phyloP scores from a whole-genome alignment of 495 filamentous ascomycete species.

The Xylaria nigripes region DNA sequence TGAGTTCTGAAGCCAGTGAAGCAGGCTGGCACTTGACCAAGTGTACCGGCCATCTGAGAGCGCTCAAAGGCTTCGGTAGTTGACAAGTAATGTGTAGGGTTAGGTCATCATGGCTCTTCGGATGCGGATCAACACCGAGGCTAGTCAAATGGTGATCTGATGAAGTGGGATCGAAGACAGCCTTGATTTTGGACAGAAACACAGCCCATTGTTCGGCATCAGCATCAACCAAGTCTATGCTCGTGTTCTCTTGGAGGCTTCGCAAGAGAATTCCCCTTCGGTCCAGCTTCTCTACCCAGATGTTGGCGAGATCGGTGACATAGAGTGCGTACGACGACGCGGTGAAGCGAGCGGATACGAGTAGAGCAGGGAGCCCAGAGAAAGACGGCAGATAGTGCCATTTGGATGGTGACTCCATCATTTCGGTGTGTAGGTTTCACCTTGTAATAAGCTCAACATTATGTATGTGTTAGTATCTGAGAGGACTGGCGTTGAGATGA shows the following conservation, averaged over 20 bases:
- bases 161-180: conserved; percentile 43
- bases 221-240: conserved; percentile 81
- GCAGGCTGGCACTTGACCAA: conserved; percentile 49
- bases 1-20: conserved; percentile 50
- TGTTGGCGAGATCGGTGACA: conserved; percentile 72
- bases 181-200: conserved; percentile 63
- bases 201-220: conserved; percentile 55
- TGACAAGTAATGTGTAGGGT: conserved; percentile 50
- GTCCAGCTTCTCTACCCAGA: conserved; percentile 74
- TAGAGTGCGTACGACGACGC: conserved; percentile 58
- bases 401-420: conserved; percentile 12
- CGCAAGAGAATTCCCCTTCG: conserved; percentile 54
- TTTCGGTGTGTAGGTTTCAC: neutral
- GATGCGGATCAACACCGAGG: conserved; percentile 26
- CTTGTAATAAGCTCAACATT: too few relatives aligned
- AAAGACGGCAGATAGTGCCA: conserved; percentile 24
- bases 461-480: too few relatives aligned
- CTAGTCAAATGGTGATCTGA: conserved; percentile 32
- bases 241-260: conserved; percentile 57
- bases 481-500: neutral
- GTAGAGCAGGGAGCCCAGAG: conserved; percentile 32
- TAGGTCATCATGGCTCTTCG: conserved; percentile 33
- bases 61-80: conserved; percentile 58
- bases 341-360: conserved; percentile 34
- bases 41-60: conserved; percentile 61